These are phyloP conservation scores for Stachybotrys chartarum DNA, from an alignment of 2,329 filamentous ascomycete species.

Conservation along the genomic window DNA sequence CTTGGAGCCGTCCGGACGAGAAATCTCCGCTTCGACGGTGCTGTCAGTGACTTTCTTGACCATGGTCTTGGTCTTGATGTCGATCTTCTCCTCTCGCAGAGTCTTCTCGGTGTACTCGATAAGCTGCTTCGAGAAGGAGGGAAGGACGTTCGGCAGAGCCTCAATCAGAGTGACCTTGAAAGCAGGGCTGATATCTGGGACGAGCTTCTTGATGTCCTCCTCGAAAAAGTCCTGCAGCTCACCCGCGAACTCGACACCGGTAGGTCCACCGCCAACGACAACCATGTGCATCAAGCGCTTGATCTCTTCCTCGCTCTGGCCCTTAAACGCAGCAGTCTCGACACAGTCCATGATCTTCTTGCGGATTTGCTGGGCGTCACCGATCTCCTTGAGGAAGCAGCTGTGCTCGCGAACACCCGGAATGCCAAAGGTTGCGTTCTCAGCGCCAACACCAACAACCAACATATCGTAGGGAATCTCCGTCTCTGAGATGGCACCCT, in stretches of 20 bases:
- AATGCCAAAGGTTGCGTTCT: conserved; percentile 98
- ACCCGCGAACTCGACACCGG: conserved; percentile 95
- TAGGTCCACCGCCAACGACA: conserved; percentile 86
- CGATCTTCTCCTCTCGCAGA: conserved; percentile 97
- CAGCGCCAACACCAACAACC: conserved; percentile 91
- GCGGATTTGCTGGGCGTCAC: conserved; percentile 90
- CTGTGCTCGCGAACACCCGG: conserved; percentile 91
- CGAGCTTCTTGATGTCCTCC: conserved; percentile 94
- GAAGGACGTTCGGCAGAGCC: conserved; percentile 90
- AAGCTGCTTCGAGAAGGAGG: conserved; percentile 97
- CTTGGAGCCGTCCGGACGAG: conserved; percentile 78
- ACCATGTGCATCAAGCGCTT: conserved; percentile 98
- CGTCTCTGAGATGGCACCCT: conserved; percentile 72
- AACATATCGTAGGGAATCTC: conserved; percentile 98
- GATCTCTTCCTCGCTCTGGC: conserved; percentile 79
- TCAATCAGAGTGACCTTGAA: conserved; percentile 98
- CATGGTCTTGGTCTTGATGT: conserved; percentile 97
- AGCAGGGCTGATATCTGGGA: conserved; percentile 88
- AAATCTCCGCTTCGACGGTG: conserved; percentile 83
- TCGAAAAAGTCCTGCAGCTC: conserved; percentile 99
- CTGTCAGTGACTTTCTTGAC: conserved; percentile 95
- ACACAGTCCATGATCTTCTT: conserved; percentile 99
- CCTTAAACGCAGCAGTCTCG: conserved; percentile 97
- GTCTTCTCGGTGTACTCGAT: conserved; percentile 99
- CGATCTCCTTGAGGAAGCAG: conserved; percentile 98